Percentiles rank a stretch among this genome's conserved stretches.
Evolutionary conservation across 2,329 filamentous ascomycete genomes (phyloP).

Genomic region (Monilinia laxa): DNA sequence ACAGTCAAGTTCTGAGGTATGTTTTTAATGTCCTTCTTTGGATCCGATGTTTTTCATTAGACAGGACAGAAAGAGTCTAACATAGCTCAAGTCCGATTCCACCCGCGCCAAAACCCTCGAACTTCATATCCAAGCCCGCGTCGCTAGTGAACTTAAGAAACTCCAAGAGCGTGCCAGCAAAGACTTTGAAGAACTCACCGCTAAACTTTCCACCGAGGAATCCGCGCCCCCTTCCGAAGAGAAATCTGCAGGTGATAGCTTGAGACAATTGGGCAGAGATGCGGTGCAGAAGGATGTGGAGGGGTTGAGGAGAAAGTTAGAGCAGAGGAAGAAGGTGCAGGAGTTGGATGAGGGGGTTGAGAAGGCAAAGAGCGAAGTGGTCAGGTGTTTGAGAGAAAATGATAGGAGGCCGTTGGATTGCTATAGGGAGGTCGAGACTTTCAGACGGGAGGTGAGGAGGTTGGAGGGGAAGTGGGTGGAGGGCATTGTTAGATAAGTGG

Average conservation of each 20-base stretch:
- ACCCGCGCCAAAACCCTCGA: constrained; percentile 82
- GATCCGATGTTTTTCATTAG: no score
- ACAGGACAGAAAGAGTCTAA: not conserved
- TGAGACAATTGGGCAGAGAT: constrained; percentile 44
- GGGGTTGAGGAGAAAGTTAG: constrained; percentile 57
- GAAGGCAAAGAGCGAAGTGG: constrained; percentile 71
- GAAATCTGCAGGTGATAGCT: constrained; percentile 39
- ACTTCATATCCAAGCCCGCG: constrained; percentile 83
- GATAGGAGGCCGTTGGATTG: constrained; percentile 89
- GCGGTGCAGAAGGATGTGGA: constrained; percentile 60
- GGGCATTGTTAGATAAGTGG: constrained; percentile 58
- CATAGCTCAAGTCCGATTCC: constrained; percentile 64
- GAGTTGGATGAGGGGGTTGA: constrained; percentile 71
- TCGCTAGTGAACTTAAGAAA: constrained; percentile 79
- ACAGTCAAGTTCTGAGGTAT: constrained; percentile 82
- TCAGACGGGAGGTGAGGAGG: constrained; percentile 84
- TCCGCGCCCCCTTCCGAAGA: constrained; percentile 14
- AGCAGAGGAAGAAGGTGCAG: constrained; percentile 63
- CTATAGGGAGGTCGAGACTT: constrained; percentile 88
- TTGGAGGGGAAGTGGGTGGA: constrained; percentile 88
- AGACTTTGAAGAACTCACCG: constrained; percentile 66
- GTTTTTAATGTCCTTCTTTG: constrained; percentile 28
- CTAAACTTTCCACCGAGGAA: constrained; percentile 52
- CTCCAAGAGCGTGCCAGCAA: constrained; percentile 70
- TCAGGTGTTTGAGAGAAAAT: constrained; percentile 78